These are phyloP conservation scores for Brachypodium distachyon DNA, from an alignment of 202 grass and related monocot species.

Conservation along the genomic window DNA sequence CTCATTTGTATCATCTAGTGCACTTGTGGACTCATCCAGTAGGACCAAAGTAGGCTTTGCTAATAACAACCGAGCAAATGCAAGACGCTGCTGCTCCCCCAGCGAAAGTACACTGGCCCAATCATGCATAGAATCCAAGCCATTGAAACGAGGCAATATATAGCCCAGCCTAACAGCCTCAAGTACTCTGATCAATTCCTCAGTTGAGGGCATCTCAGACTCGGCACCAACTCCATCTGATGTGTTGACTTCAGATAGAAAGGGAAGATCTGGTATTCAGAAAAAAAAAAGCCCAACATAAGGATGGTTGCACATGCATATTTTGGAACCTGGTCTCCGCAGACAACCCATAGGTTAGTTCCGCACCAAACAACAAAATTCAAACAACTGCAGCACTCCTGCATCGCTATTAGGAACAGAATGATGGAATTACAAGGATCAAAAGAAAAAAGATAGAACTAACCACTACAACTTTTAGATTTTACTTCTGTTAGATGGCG, in stretches of 20 bases:
- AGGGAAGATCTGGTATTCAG: constrained; percentile 47
- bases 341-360: not conserved
- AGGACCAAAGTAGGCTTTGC: constrained; percentile 72
- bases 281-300: not conserved
- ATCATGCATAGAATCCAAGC: constrained; percentile 79
- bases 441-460: not conserved
- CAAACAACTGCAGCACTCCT: not conserved
- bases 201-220: constrained; percentile 53
- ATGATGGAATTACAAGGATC: not conserved
- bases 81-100: constrained; percentile 91
- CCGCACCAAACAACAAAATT: not conserved
- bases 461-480: not conserved
- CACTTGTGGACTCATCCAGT: constrained; percentile 89
- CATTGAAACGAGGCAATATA: constrained; percentile 87
- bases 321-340: not conserved
- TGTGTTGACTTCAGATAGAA: constrained; percentile 50
- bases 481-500: not conserved
- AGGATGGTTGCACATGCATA: not conserved
- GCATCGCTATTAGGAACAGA: not conserved
- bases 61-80: constrained; percentile 81
- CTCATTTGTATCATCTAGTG: constrained; percentile 86
- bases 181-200: constrained; percentile 65
- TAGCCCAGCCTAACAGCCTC: constrained; percentile 68
- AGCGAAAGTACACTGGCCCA: constrained; percentile 98
- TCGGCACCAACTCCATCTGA: constrained; percentile 29